Percentiles rank a stretch among this genome's conserved stretches.
phyloP scores from a whole-genome alignment of 495 filamentous ascomycete genomes.

The Bacidia gigantensis region DNA sequence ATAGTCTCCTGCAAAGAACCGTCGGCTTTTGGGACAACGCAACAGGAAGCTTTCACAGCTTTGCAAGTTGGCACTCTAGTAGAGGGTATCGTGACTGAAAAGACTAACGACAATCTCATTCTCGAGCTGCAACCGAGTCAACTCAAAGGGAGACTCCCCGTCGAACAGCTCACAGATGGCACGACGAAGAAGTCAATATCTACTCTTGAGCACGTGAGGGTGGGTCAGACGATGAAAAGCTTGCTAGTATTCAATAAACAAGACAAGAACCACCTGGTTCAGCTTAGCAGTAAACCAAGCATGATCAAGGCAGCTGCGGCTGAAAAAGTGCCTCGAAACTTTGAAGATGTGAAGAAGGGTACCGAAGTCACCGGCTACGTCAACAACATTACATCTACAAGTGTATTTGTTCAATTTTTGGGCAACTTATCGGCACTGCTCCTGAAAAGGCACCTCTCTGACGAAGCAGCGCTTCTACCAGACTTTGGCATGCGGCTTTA shows the following conservation, averaged over 20 bases:
- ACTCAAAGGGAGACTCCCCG: constrained; percentile 58
- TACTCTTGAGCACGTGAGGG: constrained; percentile 60
- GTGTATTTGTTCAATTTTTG: constrained; percentile 70
- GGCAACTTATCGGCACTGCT: constrained; percentile 64
- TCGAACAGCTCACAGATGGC: constrained; percentile 73
- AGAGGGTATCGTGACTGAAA: constrained; percentile 67
- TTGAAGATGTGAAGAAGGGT: constrained; percentile 58
- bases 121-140: constrained; percentile 58
- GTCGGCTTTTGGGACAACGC: constrained; percentile 54
- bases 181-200: constrained; percentile 57
- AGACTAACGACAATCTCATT: constrained; percentile 64
- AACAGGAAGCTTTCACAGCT: constrained; percentile 58
- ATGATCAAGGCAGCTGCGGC: constrained; percentile 62
- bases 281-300: constrained; percentile 65
- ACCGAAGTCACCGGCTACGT: constrained; percentile 67
- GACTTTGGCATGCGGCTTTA: constrained; percentile 62
- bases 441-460: constrained; percentile 57
- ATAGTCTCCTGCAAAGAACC: constrained; percentile 90
- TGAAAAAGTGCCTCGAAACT: constrained; percentile 44
- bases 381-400: constrained; percentile 62
- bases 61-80: constrained; percentile 59
- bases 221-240: constrained; percentile 69
- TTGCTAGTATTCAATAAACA: constrained; percentile 72
- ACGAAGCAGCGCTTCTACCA: constrained; percentile 48
- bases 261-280: constrained; percentile 54